Base-by-base conservation (phyloP, 129 eudicot species). In the Flaveria bidentis region DNA sequence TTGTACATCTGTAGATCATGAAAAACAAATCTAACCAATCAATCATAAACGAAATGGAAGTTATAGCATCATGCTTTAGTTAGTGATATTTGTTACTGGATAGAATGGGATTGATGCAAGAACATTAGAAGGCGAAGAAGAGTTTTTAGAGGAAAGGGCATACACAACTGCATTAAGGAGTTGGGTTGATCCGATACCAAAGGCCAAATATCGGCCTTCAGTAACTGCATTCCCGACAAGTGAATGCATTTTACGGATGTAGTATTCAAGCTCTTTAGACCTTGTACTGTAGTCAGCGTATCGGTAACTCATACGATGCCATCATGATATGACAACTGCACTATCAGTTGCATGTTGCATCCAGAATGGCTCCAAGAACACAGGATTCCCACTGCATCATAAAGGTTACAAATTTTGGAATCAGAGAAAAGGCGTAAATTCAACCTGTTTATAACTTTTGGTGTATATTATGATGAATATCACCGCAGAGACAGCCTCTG, bases 251-350 rank as follows among this genome's bases (percentile, higher is more conserved):
- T 60, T 60, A 28, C 39, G 39, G 13, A 60, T 60, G 41, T 1
- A 60, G 11, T 12, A 9, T 60, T 60, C 66, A 16, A 60, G 66
- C 66, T 60, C 66, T 60, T 7, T 60, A 9, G 66, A 60, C 41
- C 25, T 25, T 39, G 4, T 12, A 0, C 22, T 20, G 22, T 20
- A 20, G 17, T 60, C 41, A 9, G 39, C 33, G 36, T 76, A 89
- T n/a, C 41, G 17, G 33, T 92, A 89, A 73, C 97, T 78, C 97
- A 92, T 84, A 17, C 93, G 84, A 61, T 92, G 97, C 97, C 97
- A 92, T 4, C 97, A 96, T 9, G 93, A 14, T 28, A 92, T 67
- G 0, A 92, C 22, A 4, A 87, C 78, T 7, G 92, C 92, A 69
- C 96, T 89, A 2, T 75, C 76, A 4, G 70, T 72, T 53, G 87